Percentiles rank a stretch among this genome's conserved stretches.
Evolutionary conservation across 2,329 filamentous ascomycete genomes (phyloP).

Genomic region (Gremmenia infestans): DNA sequence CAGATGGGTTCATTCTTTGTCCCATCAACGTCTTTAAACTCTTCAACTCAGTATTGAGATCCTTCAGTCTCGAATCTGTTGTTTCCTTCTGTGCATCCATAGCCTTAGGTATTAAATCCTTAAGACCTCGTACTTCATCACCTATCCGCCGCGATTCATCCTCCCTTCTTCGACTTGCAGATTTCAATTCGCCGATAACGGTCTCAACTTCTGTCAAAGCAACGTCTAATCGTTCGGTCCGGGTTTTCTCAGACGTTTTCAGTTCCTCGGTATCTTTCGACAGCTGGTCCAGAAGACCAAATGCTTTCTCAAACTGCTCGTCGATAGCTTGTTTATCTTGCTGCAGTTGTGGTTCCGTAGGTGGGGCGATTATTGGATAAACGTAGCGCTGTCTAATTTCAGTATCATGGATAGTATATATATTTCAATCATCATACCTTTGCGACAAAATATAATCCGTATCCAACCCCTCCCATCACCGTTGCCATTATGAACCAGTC

Average conservation of each 20-base stretch:
- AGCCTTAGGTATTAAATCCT: conserved; percentile 82
- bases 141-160: conserved; percentile 82
- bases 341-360: conserved; percentile 87
- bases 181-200: conserved; percentile 76
- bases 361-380: conserved; percentile 82
- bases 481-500: conserved; percentile 99
- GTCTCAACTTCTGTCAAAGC: conserved; percentile 80
- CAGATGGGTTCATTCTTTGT: conserved; percentile 48
- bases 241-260: conserved; percentile 78
- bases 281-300: conserved; percentile 85
- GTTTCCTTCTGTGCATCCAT: conserved; percentile 82
- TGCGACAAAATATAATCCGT: conserved; percentile 81
- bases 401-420: conserved; percentile 9
- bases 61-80: conserved; percentile 74
- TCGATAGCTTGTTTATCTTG: conserved; percentile 92
- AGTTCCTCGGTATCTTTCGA: conserved; percentile 83
- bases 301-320: conserved; percentile 88
- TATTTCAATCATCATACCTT: conserved; percentile 54
- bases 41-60: conserved; percentile 81
- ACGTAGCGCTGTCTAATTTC: conserved; percentile 68
- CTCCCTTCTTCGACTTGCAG: conserved; percentile 73
- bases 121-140: conserved; percentile 77
- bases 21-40: conserved; percentile 85
- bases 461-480: conserved; percentile 81
- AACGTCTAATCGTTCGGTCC: conserved; percentile 76